Evolutionary conservation across 768 basidiomycete species (phyloP).

Genomic region (Termitomyces sp.): DNA sequence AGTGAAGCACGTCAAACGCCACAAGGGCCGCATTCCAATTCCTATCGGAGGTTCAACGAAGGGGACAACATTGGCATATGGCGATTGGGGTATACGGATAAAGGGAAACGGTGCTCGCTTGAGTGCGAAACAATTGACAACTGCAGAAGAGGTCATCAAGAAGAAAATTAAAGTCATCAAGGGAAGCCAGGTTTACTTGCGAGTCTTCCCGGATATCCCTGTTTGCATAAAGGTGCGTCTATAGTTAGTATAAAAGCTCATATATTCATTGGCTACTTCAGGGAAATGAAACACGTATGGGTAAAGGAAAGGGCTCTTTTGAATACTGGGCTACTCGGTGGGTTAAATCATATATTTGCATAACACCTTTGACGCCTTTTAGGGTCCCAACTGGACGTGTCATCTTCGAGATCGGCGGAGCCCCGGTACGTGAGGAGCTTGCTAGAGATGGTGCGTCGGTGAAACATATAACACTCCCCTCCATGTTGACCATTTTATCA

Average conservation of each 20-base stretch:
- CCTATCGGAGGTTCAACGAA: constrained; percentile 88
- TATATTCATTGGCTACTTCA: background rate
- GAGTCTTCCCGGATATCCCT: constrained; percentile 95
- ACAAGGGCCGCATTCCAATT: constrained; percentile 85
- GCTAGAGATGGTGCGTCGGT: constrained; percentile 74
- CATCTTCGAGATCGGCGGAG: constrained; percentile 90
- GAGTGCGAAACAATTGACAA: constrained; percentile 84
- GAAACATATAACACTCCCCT: background rate
- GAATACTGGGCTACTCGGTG: constrained; percentile 96
- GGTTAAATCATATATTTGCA: constrained; percentile 15
- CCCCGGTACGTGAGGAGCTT: constrained; percentile 84
- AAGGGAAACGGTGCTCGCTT: constrained; percentile 77
- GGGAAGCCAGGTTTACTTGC: constrained; percentile 77
- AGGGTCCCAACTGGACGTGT: constrained; percentile 88
- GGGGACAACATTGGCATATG: constrained; percentile 88
- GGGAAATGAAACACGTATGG: constrained; percentile 99
- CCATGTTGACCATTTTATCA: constrained; percentile 22
- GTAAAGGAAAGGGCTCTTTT: constrained; percentile 97
- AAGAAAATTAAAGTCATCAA: constrained; percentile 87
- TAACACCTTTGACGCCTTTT: background rate
- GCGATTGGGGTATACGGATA: constrained; percentile 89
- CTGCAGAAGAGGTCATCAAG: constrained; percentile 84
- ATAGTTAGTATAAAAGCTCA: background rate
- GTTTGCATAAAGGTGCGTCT: constrained; percentile 87
- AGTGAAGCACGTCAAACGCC: constrained; percentile 80